Evolutionary conservation across 371 early-diverging fungal genomes (phyloP).

Genomic region (Choanephora cucurbitarum): DNA sequence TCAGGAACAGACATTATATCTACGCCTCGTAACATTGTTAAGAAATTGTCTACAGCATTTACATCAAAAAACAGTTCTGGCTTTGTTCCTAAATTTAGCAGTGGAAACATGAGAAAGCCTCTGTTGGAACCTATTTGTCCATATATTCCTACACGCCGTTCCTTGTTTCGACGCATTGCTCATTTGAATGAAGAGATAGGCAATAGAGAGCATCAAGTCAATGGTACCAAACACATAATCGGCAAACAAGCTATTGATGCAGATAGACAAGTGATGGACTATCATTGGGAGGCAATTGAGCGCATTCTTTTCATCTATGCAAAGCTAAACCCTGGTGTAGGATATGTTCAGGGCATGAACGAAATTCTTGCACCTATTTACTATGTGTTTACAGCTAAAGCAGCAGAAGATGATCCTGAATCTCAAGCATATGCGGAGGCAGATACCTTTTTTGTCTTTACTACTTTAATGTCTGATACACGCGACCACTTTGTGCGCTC

Average conservation of each 20-base stretch:
- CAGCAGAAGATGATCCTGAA: constrained; percentile 52
- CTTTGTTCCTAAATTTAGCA: constrained; percentile 16
- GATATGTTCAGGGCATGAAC: constrained; percentile 93
- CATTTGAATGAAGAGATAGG: constrained; percentile 66
- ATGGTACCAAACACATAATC: constrained; percentile 12
- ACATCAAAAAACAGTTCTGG: constrained; percentile 13
- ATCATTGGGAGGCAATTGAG: constrained; percentile 86
- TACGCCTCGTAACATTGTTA: constrained; percentile 46
- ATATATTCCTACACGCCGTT: constrained; percentile 60
- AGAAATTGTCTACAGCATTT: constrained; percentile 49
- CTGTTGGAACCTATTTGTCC: constrained; percentile 52
- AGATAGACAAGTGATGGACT: constrained; percentile 50
- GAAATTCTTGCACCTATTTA: constrained; percentile 85
- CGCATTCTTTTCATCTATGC: constrained; percentile 84
- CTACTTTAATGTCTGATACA: constrained; percentile 69
- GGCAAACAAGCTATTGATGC: constrained; percentile 17
- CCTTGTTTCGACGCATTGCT: constrained; percentile 67
- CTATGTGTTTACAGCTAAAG: constrained; percentile 66
- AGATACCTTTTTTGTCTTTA: constrained; percentile 83
- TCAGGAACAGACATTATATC: constrained; percentile 29
- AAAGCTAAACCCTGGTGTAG: constrained; percentile 83
- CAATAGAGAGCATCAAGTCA: constrained; percentile 40
- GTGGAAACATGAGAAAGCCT: constrained; percentile 5
- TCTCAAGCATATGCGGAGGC: constrained; percentile 81
- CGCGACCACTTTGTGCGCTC: constrained; percentile 82